phyloP scores from a whole-genome alignment of 495 filamentous ascomycete genomes.

The Trypethelium eluteriae region DNA sequence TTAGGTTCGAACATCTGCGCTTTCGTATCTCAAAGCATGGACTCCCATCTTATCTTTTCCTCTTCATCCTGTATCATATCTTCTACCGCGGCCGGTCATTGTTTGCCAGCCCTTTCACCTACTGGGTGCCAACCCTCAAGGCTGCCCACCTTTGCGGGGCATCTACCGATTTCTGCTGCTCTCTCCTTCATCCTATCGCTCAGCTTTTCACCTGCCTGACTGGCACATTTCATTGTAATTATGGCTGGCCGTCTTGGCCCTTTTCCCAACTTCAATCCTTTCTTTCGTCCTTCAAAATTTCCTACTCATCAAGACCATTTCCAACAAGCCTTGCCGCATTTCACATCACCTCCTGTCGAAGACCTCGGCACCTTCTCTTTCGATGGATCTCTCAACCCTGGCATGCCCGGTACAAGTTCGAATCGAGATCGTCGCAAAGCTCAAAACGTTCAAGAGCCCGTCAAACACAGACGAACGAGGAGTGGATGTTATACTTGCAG shows the following conservation, averaged over 20 bases:
- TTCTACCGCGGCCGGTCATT: background rate
- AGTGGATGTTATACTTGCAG: slow-evolving; percentile 95
- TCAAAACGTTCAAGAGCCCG: slow-evolving; percentile 48
- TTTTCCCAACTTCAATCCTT: slow-evolving; percentile 8
- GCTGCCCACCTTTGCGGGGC: slow-evolving; percentile 1
- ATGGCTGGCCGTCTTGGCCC: slow-evolving; percentile 6
- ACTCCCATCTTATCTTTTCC: background rate
- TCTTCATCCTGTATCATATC: slow-evolving; percentile 3
- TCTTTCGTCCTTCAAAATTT: slow-evolving; percentile 6
- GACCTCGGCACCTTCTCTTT: background rate
- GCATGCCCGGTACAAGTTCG: background rate
- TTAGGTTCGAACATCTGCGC: slow-evolving; percentile 1
- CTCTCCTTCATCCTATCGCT: background rate
- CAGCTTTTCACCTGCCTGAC: slow-evolving; percentile 4
- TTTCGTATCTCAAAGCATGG: background rate
- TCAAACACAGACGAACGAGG: slow-evolving; percentile 88
- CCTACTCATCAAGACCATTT: background rate
- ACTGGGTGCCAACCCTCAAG: background rate
- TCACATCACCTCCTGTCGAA: background rate
- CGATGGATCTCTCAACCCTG: background rate
- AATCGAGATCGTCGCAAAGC: slow-evolving; percentile 3
- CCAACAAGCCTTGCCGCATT: slow-evolving; percentile 3
- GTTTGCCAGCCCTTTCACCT: background rate
- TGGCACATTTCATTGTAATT: background rate
- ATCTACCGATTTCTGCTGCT: background rate